Evolutionary conservation across 1,284 basidiomycete species (phyloP), one percentile per base, ranked within the genome.

Genomic region (Gomphus bonarii): DNA sequence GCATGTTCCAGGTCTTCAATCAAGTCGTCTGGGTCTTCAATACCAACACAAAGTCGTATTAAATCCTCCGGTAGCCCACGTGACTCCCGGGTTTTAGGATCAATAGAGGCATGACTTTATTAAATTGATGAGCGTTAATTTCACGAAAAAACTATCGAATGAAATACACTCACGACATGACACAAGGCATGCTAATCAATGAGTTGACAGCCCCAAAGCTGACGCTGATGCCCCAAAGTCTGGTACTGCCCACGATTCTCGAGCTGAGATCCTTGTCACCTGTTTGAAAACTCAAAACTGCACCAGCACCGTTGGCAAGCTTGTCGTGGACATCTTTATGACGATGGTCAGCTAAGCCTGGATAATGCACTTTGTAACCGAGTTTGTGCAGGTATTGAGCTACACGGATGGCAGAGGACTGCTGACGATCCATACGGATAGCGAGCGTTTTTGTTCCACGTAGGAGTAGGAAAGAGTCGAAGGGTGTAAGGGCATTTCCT

Each of bases 171-270:
- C 71, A 95, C 93, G 93, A 97, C 97, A 99, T 99, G 64, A 95
- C 85, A 71, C 97, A 99, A 47, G 97, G 97, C 97, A 99, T 99
- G 64, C 91, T 95, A 72, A 99, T 99, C 68, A 99, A 73, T 67
- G 89, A 93, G 76, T 99, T 99, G 64, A 99, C 95, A 63, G 92
- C 95, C 33, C 97, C 97, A 69, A 99, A 99, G 65, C 91, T 94
- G 64, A 99, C 97, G 62, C 88, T 93, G 67, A 99, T 97, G 35
- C 95, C 93, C 95, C 95, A 99, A 33, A 99, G 75, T 51, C 92
- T 80, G 9, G 95, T 91, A 1, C 86, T 88, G 6, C 89, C 94
- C 9, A 99, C 94, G 61, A 99, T 91, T 59, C 87, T 81, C 72
- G 98, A 94, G 66, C 91, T 95, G 58, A 97, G 70, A 56, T 80